Conservation (phyloP, 495 filamentous ascomycete genomes). For the Penicillium argentinense region DNA sequence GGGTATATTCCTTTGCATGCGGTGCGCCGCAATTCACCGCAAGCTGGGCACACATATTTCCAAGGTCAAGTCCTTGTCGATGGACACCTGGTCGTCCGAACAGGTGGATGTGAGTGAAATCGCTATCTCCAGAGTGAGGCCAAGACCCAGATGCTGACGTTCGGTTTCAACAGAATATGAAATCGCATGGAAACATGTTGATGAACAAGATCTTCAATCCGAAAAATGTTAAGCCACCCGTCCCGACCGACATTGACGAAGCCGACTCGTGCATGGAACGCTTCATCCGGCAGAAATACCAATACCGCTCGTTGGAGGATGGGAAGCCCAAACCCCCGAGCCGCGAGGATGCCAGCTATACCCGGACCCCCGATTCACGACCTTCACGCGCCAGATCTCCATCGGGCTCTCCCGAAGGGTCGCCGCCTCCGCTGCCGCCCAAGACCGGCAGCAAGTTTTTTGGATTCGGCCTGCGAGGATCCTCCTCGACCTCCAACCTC, state of each 20-base stretch:
- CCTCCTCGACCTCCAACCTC: conserved; percentile 66
- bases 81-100: conserved; percentile 94
- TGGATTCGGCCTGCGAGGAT: conserved; percentile 67
- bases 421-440: conserved; percentile 79
- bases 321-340: conserved; percentile 49
- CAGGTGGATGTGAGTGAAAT: conserved; percentile 79
- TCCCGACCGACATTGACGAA: conserved; percentile 88
- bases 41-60: conserved; percentile 97
- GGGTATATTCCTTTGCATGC: conserved; percentile 96
- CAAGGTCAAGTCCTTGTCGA: conserved; percentile 96
- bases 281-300: conserved; percentile 92
- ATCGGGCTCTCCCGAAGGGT: conserved; percentile 37
- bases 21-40: conserved; percentile 92
- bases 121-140: neutral
- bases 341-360: conserved; percentile 40
- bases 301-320: conserved; percentile 59
- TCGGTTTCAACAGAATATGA: conserved; percentile 71
- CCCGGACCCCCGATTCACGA: conserved; percentile 8
- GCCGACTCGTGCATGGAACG: conserved; percentile 89
- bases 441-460: conserved; percentile 73
- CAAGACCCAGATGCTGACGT: conserved; percentile 1
- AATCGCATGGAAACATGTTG: conserved; percentile 76
- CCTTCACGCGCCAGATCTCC: conserved; percentile 3
- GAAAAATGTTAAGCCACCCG: conserved; percentile 70
- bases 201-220: conserved; percentile 91